Evolutionary conservation across 169 alveolate genomes (phyloP), one percentile per base, ranked within the genome.

Genomic region (Eimeria sp.): DNA sequence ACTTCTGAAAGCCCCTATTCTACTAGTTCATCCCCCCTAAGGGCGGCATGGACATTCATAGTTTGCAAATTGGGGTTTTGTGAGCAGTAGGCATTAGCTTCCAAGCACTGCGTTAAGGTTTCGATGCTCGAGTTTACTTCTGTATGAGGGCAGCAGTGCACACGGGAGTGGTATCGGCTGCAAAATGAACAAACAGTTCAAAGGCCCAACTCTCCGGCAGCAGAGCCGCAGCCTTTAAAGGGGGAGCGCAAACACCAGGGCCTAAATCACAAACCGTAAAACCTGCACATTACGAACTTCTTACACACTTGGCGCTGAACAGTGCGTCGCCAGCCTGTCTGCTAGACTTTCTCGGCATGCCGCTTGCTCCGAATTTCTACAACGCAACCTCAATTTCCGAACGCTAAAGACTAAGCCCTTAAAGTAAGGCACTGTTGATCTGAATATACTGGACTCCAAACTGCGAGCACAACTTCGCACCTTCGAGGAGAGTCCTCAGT

Each of bases 131-230:
- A n/a, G 52, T 78, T 85, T 60, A 85, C 91, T 60, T 30, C 62
- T 85, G 78, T n/a, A 85, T 60, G 52, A 85, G 37, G 60, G 64
- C 23, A 20, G 80, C 78, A 37, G 91, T 33, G 60, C 56, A 20
- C 71, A 16, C n/a, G 23, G 66, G 80, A 11, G 58, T 62, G 40
- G 3, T 37, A 40, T 14, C 43, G 14, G 74, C 46, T 30, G 78
- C 76, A 56, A 37, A 85, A 58, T 85, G 66, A 16, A 62, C 76
- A 62, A 85, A 85, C 49, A 85, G 52, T 18, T 27, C 78, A 62
- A 85, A 85, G 80, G 78, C 78, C 91, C 91, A 85, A 40, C 80
- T 60, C 80, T 85, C 91, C 62, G 91, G 91, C 76, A 85, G 46
- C 62, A 85, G 91, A 8, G 91, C 91, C 40, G 91, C 91, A 18